A percentile compares a stretch with the other conserved stretches of the same genome.
These are phyloP conservation scores for Fusarium ambrosium DNA, from an alignment of 2,329 filamentous ascomycete genomes.

Conservation along the genomic window DNA sequence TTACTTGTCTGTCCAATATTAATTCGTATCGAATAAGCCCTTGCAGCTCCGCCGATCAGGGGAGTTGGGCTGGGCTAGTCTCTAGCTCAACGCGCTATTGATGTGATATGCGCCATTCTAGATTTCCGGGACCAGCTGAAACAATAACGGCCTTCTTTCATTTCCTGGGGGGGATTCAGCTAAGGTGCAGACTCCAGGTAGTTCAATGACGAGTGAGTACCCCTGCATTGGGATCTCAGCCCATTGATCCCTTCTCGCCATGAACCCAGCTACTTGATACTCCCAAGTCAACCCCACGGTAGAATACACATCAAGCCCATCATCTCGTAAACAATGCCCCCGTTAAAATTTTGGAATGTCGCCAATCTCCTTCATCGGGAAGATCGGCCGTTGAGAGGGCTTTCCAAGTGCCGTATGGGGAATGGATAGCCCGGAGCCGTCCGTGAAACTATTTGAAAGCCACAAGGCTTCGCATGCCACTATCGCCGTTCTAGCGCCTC, in stretches of 20 bases:
- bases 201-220: background rate
- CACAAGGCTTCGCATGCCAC: slow-evolving; percentile 8
- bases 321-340: background rate
- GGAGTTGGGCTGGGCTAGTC: background rate
- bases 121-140: slow-evolving; percentile 4
- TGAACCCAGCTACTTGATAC: background rate
- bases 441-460: slow-evolving; percentile 1
- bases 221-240: background rate
- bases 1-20: background rate
- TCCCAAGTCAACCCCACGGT: background rate
- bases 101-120: background rate
- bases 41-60: background rate
- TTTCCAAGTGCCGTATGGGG: background rate
- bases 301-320: background rate
- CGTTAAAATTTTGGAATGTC: background rate
- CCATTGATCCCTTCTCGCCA: background rate
- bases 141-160: background rate
- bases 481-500: background rate
- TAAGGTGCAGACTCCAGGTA: background rate
- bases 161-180: background rate
- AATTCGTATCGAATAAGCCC: background rate
- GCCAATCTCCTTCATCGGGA: background rate
- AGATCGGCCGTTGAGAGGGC: background rate
- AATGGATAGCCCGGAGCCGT: background rate
- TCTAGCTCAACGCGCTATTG: slow-evolving; percentile 11